Evolutionary conservation across 176 grass and related monocot species (phyloP).

Genomic region (Musa acuminata): DNA sequence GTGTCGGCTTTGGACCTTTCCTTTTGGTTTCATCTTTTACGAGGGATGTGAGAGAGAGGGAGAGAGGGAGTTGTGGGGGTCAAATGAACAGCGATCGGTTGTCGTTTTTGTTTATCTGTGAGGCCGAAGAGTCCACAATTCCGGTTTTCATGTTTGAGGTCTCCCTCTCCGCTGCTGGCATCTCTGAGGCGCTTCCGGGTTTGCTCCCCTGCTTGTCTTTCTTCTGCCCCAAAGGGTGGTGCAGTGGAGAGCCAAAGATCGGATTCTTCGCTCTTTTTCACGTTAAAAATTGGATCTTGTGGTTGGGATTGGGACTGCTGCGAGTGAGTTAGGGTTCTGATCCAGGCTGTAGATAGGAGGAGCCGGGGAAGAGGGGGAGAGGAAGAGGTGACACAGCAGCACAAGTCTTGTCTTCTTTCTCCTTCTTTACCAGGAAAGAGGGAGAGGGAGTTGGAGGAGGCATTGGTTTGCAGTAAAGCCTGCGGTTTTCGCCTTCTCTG

Average conservation of each 20-base stretch:
- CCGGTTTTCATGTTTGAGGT: not conserved
- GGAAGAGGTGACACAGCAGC: not conserved
- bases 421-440: not conserved
- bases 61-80: not conserved
- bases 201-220: not conserved
- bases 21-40: not conserved
- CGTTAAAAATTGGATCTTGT: not conserved
- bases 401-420: not conserved
- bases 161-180: not conserved
- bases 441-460: not conserved
- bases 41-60: not conserved
- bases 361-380: not conserved
- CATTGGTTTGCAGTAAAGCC: not conserved
- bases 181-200: not conserved
- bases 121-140: constrained; percentile 7
- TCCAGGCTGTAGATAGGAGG: not conserved
- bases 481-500: not conserved
- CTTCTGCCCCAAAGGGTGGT: not conserved
- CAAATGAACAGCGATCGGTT: not conserved
- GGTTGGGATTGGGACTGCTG: not conserved
- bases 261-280: not conserved
- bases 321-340: not conserved
- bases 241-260: not conserved
- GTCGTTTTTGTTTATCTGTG: constrained; percentile 3
- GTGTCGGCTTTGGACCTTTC: not conserved